Evolutionary conservation across 352 stramenopile genomes (phyloP).

Genomic region (Ophiocytium majus): DNA sequence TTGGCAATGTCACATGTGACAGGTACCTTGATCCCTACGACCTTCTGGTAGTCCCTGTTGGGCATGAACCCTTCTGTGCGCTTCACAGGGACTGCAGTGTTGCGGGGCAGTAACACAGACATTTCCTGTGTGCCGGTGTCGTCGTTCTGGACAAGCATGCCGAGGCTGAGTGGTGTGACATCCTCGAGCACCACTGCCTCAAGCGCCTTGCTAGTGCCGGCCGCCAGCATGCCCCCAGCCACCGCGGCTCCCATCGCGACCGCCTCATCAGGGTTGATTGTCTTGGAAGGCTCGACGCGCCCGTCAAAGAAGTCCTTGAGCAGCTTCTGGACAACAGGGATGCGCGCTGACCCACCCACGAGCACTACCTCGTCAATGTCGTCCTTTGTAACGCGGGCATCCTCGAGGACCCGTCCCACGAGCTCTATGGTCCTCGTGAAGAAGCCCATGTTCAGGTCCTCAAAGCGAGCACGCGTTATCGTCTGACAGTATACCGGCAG

Average conservation of each 20-base stretch:
- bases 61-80: no score
- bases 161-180: constrained; percentile 90
- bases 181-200: constrained; percentile 93
- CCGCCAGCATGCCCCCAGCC: constrained; percentile 86
- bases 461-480: constrained; percentile 93
- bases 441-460: constrained; percentile 94
- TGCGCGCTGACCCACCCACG: constrained; percentile 80
- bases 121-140: no score
- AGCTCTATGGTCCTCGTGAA: constrained; percentile 97
- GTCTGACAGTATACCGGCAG: no score
- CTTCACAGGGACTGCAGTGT: no score
- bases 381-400: constrained; percentile 87
- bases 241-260: constrained; percentile 97
- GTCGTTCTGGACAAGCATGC: no score
- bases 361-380: constrained; percentile 98
- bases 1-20: no score
- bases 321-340: constrained; percentile 80
- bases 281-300: constrained; percentile 77
- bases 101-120: no score
- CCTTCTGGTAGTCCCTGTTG: no score
- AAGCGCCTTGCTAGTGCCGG: constrained; percentile 79
- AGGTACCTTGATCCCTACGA: no score
- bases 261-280: constrained; percentile 95
- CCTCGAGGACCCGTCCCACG: constrained; percentile 88
- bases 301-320: constrained; percentile 96